Evolutionary conservation across 2,329 filamentous ascomycete species (phyloP).

Genomic region (Rhexocercosporidium sp.): DNA sequence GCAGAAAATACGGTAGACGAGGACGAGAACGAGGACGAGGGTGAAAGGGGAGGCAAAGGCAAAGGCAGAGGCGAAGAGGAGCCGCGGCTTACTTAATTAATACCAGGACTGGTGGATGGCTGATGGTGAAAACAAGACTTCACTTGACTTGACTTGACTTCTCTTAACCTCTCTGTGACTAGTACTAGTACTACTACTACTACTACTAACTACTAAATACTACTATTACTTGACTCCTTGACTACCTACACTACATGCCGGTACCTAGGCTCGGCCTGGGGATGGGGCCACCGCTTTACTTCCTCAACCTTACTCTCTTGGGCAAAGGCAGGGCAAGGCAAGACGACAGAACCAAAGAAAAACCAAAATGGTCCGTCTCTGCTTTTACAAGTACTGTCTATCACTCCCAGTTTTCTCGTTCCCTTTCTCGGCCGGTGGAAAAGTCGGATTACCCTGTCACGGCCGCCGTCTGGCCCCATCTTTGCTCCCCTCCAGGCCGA

Average conservation of each 20-base stretch:
- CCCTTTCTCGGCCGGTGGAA: not conserved
- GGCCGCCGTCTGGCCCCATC: not conserved
- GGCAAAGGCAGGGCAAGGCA: not conserved
- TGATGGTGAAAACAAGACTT: not conserved
- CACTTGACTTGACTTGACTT: not conserved
- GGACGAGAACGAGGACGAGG: not conserved
- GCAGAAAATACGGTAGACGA: not conserved
- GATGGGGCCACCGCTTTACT: not conserved
- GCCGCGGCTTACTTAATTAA: slow-evolving; percentile 5
- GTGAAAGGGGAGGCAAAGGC: too few relatives aligned
- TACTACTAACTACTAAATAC: too few relatives aligned
- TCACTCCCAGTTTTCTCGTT: not conserved
- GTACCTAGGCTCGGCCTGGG: not conserved
- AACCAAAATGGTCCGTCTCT: not conserved
- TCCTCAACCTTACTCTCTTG: not conserved
- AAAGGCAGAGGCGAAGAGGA: not conserved
- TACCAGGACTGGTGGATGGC: too few relatives aligned
- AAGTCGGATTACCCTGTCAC: not conserved
- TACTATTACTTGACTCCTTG: too few relatives aligned
- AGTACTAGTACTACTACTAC: too few relatives aligned
- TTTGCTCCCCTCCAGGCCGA: slow-evolving; percentile 2
- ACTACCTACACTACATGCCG: too few relatives aligned
- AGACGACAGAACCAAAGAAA: not conserved
- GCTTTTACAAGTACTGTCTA: too few relatives aligned
- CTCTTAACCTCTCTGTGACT: too few relatives aligned